Evolutionary conservation across 345 rosid species (phyloP).

Genomic region (Sisymbrium irio): DNA sequence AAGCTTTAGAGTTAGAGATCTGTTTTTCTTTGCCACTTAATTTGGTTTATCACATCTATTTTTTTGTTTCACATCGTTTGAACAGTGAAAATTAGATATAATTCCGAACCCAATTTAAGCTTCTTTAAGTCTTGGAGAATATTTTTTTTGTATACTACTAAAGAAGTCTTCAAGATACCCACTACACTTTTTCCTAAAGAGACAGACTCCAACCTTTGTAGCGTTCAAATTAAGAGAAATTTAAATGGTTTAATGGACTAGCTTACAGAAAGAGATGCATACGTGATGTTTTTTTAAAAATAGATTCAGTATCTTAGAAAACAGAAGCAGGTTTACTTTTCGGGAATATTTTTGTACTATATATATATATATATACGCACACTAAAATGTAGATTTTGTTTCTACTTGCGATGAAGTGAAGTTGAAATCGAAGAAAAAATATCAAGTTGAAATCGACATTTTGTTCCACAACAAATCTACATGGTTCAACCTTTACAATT

Average conservation of each 20-base stretch:
- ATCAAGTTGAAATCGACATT: slow-evolving; percentile 18
- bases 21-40: slow-evolving; percentile 19
- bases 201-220: slow-evolving; percentile 3
- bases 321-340: slow-evolving; percentile 1
- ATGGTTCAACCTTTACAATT: slow-evolving; percentile 36
- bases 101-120: neutral
- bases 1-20: slow-evolving; percentile 20
- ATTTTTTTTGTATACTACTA: neutral
- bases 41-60: slow-evolving; percentile 12
- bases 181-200: neutral
- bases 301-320: neutral
- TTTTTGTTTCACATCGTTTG: slow-evolving; percentile 15
- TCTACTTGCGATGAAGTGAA: slow-evolving; percentile 10
- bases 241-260: neutral
- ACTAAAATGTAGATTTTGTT: slow-evolving; percentile 6
- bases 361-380: neutral
- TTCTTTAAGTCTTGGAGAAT: neutral
- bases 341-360: neutral
- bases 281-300: neutral
- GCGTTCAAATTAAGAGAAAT: slow-evolving; percentile 12
- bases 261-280: neutral
- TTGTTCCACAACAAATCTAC: slow-evolving; percentile 24
- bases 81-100: slow-evolving; percentile 36
- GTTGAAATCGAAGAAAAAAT: neutral
- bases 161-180: slow-evolving; percentile 9